Evolutionary conservation across 495 filamentous ascomycete genomes (phyloP).

Genomic region (Penicillium chermesinum): DNA sequence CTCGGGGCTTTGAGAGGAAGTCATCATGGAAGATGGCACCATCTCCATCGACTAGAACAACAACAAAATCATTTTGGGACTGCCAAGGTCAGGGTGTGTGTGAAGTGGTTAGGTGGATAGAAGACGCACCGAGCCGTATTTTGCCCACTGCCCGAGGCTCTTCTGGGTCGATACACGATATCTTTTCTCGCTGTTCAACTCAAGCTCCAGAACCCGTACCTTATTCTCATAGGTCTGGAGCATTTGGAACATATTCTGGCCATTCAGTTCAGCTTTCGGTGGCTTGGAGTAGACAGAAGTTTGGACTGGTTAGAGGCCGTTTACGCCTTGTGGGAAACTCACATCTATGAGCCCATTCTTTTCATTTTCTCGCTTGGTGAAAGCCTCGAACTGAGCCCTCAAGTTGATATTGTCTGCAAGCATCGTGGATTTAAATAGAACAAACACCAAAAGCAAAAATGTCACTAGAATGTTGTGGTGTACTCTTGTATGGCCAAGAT

Average conservation of each 20-base stretch:
- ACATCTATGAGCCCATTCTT: neutral
- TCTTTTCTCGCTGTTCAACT: neutral
- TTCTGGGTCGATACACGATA: neutral
- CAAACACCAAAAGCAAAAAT: neutral
- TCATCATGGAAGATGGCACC: constrained; percentile 3
- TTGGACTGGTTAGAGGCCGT: neutral
- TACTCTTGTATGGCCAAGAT: no score
- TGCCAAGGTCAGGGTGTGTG: neutral
- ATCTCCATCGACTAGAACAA: constrained; percentile 4
- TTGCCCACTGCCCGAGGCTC: neutral
- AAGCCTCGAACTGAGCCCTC: neutral
- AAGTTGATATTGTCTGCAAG: neutral
- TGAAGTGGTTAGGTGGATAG: neutral
- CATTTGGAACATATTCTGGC: neutral
- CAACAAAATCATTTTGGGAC: neutral
- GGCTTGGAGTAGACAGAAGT: neutral
- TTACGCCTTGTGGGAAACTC: no score
- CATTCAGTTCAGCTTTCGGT: neutral
- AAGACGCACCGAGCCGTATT: neutral
- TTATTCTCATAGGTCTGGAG: neutral
- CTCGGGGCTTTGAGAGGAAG: neutral
- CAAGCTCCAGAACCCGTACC: neutral
- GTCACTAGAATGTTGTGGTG: no score
- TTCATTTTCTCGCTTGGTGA: neutral
- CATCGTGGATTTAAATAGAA: neutral